A percentile compares a stretch with the other conserved stretches of the same genome.
Conservation (phyloP, 495 filamentous ascomycete species). For the Hypomontagnella submonticulosa region DNA sequence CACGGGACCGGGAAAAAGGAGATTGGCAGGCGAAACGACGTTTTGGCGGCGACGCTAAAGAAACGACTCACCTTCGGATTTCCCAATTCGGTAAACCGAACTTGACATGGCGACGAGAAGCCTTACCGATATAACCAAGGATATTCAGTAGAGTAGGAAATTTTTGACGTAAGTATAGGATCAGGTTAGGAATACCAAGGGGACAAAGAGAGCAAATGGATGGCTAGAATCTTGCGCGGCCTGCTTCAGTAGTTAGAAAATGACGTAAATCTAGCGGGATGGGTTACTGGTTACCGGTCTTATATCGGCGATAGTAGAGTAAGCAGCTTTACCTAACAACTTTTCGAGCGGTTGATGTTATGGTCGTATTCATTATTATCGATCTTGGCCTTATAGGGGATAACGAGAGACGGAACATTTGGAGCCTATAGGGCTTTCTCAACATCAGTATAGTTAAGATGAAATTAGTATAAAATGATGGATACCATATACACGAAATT, state of each 20-base stretch:
- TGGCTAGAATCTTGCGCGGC: constrained; percentile 20
- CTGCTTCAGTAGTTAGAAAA: constrained; percentile 20
- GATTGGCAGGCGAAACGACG: constrained; percentile 18
- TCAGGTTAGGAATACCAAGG: constrained; percentile 10
- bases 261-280: constrained; percentile 33
- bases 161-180: constrained; percentile 38
- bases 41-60: constrained; percentile 29
- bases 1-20: constrained; percentile 24
- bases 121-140: constrained; percentile 25
- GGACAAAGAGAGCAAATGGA: constrained; percentile 3
- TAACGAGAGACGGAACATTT: background rate
- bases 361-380: background rate
- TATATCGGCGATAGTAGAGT: constrained; percentile 36
- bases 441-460: background rate
- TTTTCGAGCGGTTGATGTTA: background rate
- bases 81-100: constrained; percentile 27
- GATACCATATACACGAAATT: background rate
- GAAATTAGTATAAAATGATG: background rate
- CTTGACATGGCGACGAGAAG: background rate
- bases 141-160: constrained; percentile 18
- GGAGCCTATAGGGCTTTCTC: background rate
- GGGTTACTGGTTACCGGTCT: constrained; percentile 30
- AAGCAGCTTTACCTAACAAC: background rate
- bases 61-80: constrained; percentile 29
- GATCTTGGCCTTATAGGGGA: background rate